Evolutionary conservation across 345 rosid genomes (phyloP).

Genomic region (Hibiscus syriacus): DNA sequence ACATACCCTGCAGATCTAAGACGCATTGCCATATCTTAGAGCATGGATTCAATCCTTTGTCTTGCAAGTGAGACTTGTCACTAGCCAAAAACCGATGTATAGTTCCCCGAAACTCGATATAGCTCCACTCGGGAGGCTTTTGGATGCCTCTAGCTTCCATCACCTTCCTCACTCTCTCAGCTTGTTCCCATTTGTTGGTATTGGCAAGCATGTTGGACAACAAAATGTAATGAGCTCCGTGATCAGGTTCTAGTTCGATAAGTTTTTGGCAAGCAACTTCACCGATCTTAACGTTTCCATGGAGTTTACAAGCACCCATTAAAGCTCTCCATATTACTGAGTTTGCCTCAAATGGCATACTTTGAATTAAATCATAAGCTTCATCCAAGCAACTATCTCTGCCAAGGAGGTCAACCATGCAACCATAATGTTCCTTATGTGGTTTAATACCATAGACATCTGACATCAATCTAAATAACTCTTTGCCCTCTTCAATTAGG

Average conservation of each 20-base stretch:
- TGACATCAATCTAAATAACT: conserved; percentile 36
- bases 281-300: conserved; percentile 24
- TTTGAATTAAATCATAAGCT: conserved; percentile 35
- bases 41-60: conserved; percentile 21
- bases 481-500: conserved; percentile 37
- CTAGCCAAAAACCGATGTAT: conserved; percentile 23
- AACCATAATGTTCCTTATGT: conserved; percentile 46
- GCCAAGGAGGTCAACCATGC: conserved; percentile 62
- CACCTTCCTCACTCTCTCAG: conserved; percentile 24
- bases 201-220: conserved; percentile 29
- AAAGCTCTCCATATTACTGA: conserved; percentile 40
- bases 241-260: conserved; percentile 26
- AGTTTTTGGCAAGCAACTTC: conserved; percentile 22
- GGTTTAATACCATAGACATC: conserved; percentile 27
- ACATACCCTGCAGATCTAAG: conserved; percentile 29
- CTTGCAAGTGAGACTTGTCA: conserved; percentile 18
- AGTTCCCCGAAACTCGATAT: conserved; percentile 22
- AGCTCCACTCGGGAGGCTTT: conserved; percentile 34
- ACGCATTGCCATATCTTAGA: conserved; percentile 23
- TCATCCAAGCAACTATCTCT: conserved; percentile 46
- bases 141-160: conserved; percentile 29
- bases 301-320: conserved; percentile 34
- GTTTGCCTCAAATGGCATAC: conserved; percentile 48
- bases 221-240: conserved; percentile 29
- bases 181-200: conserved; percentile 28